phyloP scores from a whole-genome alignment of 208 protist genomes.

The Porcisia deanei region DNA sequence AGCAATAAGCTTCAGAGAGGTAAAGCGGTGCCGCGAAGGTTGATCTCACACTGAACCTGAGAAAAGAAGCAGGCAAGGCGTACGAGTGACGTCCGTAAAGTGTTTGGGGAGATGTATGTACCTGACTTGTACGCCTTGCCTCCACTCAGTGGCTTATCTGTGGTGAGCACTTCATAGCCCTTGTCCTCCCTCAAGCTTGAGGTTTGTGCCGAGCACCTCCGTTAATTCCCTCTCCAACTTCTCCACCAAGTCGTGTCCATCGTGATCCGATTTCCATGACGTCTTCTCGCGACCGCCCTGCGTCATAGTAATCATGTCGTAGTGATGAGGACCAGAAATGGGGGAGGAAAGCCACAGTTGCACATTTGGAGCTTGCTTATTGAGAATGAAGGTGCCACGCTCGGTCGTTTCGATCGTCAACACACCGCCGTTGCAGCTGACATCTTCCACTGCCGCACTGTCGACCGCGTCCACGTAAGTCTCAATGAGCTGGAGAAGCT shows the following conservation, averaged over 20 bases:
- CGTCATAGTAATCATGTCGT: constrained; percentile 63
- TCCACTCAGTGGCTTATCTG: neutral
- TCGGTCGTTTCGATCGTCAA: constrained; percentile 69
- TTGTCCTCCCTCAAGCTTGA: constrained; percentile 25
- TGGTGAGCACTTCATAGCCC: neutral
- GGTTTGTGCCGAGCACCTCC: constrained; percentile 33
- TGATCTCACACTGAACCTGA: neutral
- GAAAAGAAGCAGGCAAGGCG: neutral
- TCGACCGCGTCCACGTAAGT: constrained; percentile 61
- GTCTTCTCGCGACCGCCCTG: constrained; percentile 24
- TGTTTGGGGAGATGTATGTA: neutral
- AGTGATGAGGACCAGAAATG: constrained; percentile 88
- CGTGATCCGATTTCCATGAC: constrained; percentile 58
- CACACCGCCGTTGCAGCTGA: constrained; percentile 68
- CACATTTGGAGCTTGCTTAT: constrained; percentile 92
- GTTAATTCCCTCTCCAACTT: constrained; percentile 72
- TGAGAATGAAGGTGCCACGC: constrained; percentile 85
- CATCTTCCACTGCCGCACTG: constrained; percentile 55
- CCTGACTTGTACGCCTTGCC: neutral
- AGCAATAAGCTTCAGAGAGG: too few relatives aligned
- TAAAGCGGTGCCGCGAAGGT: too few relatives aligned
- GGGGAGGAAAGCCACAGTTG: constrained; percentile 94
- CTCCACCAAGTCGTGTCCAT: constrained; percentile 67
- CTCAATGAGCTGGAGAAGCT: constrained; percentile 66
- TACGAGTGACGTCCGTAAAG: too few relatives aligned